Base-by-base conservation (phyloP, 768 basidiomycete species). In the Rhodotorula paludigena region DNA sequence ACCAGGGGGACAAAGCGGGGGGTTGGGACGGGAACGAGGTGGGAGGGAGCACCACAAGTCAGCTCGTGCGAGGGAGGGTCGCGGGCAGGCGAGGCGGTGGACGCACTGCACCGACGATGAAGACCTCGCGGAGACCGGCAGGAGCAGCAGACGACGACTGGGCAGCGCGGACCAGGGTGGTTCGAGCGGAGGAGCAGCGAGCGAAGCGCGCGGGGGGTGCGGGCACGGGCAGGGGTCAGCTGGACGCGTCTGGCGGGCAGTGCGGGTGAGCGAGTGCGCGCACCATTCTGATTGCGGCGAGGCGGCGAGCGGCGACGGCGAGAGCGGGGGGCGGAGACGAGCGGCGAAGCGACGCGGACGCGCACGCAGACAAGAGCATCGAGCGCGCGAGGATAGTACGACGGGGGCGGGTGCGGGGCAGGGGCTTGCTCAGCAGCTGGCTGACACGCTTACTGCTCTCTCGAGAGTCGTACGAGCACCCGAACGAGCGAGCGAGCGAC, bases 61-160 rank as follows among this genome's bases (percentile, higher is more conserved):
- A 55, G 53, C 53, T 1, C 8, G 28, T 16, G 33, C 5, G 11
- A 23, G 12, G 21, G 52, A 1, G 33, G 23, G 25, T 16, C 38
- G 38, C 52, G 41, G 18, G 51, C 33, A 5, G 23, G 18, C 18
- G 32, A 20, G 25, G 12, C 7, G 12, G 1, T 7, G 25, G 38
- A 68, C 62, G n/a, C 41, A 71, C 69, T n/a, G 71, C 71, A 32
- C 66, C 71, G 63, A 72, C 66, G 64, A 72, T 66, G 59, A 68
- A 72, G 48, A 72, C 71, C 20, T 62, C 57, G 30, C 63, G 71
- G 52, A 72, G 64, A 21, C 53, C 60, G 10, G 63, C 55, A 28
- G 63, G 35, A 38, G 71, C 60, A 32, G 66, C 14, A 21, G 71
- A 59, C 11, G 60, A 65, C 23, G 60, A 65, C 60, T 63, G 66